phyloP scores from a whole-genome alignment of 179 eudicot species.

The Beta lomatogona region DNA sequence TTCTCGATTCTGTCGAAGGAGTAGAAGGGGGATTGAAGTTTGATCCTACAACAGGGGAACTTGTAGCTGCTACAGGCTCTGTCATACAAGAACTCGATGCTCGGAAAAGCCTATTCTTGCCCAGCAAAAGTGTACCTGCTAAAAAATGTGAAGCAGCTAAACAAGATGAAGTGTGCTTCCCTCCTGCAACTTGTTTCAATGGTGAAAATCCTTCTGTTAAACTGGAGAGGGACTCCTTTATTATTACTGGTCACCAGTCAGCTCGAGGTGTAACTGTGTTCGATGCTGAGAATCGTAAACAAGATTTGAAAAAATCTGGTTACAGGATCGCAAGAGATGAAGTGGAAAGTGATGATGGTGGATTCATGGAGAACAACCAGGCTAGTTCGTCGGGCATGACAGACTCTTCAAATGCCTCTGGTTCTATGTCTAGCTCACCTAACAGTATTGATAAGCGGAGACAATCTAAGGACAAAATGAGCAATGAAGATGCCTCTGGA shows the following conservation, averaged over 20 bases:
- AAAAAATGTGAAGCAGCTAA: constrained; percentile 21
- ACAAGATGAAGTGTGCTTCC: constrained; percentile 26
- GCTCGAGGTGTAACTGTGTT: constrained; percentile 16
- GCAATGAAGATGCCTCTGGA: constrained; percentile 35
- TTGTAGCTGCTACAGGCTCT: constrained; percentile 58
- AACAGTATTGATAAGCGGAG: constrained; percentile 33
- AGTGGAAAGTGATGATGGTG: constrained; percentile 35
- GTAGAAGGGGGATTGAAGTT: constrained; percentile 86
- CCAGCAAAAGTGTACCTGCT: constrained; percentile 23
- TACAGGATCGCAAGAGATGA: constrained; percentile 33
- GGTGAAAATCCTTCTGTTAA: constrained; percentile 42
- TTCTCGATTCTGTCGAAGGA: constrained; percentile 85
- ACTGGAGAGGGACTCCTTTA: constrained; percentile 39
- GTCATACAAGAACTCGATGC: constrained; percentile 46
- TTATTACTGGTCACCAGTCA: constrained; percentile 11
- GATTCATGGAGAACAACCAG: constrained; percentile 44
- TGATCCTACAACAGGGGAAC: constrained; percentile 69
- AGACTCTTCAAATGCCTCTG: constrained; percentile 65
- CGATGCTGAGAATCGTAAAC: too few relatives aligned
- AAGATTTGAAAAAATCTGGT: neutral
- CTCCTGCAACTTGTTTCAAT: constrained; percentile 25
- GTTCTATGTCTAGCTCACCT: constrained; percentile 63
- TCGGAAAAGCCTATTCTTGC: constrained; percentile 29
- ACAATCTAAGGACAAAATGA: constrained; percentile 24
- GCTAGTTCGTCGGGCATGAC: constrained; percentile 71